These are phyloP conservation scores for Fraxinus dipetala DNA, from an alignment of 305 asterid species.

Conservation along the genomic window DNA sequence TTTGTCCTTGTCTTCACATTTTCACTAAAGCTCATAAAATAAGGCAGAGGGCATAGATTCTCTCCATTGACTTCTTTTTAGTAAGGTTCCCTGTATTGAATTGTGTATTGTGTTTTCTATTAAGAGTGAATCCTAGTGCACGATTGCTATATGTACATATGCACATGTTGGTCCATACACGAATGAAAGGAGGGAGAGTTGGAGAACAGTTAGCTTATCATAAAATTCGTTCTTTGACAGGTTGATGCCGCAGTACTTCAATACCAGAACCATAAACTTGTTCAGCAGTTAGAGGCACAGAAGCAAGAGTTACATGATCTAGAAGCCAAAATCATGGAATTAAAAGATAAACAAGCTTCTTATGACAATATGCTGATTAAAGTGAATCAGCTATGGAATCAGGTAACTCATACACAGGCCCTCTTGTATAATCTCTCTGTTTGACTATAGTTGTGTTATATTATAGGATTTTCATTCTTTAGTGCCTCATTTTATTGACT, in stretches of 20 bases:
- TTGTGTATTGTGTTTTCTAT: background rate
- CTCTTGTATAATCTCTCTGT: conserved; percentile 5
- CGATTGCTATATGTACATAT: background rate
- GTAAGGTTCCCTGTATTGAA: background rate
- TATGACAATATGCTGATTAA: conserved; percentile 65
- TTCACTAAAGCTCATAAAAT: background rate
- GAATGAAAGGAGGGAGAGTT: background rate
- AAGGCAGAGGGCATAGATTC: background rate
- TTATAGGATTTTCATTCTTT: conserved; percentile 20
- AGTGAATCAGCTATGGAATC: conserved; percentile 82
- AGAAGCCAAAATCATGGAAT: conserved; percentile 63
- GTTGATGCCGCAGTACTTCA: conserved; percentile 95
- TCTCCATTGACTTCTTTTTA: background rate
- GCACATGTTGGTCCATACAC: background rate
- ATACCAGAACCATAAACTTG: conserved; percentile 91
- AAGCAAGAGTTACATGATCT: conserved; percentile 76
- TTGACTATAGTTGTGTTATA: conserved; percentile 7
- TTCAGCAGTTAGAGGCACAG: conserved; percentile 81
- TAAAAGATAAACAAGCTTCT: conserved; percentile 67
- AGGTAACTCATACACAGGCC: conserved; percentile 45
- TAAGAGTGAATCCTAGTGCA: background rate
- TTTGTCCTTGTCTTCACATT: background rate
- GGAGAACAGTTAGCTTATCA: conserved; percentile 3
- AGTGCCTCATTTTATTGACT: conserved; percentile 20
- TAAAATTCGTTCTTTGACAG: conserved; percentile 38